Conservation (phyloP, 768 basidiomycete species). For the Termitomyces sp. region DNA sequence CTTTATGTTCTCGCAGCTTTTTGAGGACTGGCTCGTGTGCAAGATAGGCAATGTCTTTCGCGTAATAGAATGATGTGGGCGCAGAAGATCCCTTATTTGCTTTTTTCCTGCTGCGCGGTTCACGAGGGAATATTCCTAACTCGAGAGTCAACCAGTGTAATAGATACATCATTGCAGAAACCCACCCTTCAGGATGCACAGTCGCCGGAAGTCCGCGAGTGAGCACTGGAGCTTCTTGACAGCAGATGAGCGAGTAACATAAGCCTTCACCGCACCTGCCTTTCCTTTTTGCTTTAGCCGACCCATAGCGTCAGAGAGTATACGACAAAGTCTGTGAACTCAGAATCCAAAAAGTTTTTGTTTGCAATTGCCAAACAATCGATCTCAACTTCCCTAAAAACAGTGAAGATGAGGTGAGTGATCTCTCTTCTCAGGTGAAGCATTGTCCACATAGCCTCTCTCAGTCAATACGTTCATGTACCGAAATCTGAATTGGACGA, state of each 20-base stretch:
- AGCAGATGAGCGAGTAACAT: constrained; percentile 84
- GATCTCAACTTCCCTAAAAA: constrained; percentile 8
- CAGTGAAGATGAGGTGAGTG: constrained; percentile 31
- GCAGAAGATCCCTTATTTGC: constrained; percentile 98
- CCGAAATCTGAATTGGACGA: constrained; percentile 98
- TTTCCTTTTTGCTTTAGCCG: constrained; percentile 81
- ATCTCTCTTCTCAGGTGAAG: neutral
- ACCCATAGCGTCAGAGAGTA: constrained; percentile 43
- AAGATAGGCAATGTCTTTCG: constrained; percentile 96
- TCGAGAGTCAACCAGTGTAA: constrained; percentile 6
- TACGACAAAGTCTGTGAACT: neutral
- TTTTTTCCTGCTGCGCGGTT: constrained; percentile 84
- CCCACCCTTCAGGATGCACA: constrained; percentile 96
- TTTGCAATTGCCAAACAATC: constrained; percentile 28
- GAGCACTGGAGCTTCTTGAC: constrained; percentile 96
- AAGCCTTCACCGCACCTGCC: constrained; percentile 88
- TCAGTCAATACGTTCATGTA: constrained; percentile 93
- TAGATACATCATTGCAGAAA: constrained; percentile 4
- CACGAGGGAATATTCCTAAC: constrained; percentile 93
- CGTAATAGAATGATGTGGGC: constrained; percentile 96
- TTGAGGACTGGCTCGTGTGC: constrained; percentile 93
- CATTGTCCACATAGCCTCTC: constrained; percentile 1
- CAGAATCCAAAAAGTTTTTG: constrained; percentile 24
- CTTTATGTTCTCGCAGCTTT: constrained; percentile 95
- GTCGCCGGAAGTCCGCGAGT: constrained; percentile 89